Conservation (phyloP, 192 early-diverging fungal genomes). For the Entomortierella beljakovae region DNA sequence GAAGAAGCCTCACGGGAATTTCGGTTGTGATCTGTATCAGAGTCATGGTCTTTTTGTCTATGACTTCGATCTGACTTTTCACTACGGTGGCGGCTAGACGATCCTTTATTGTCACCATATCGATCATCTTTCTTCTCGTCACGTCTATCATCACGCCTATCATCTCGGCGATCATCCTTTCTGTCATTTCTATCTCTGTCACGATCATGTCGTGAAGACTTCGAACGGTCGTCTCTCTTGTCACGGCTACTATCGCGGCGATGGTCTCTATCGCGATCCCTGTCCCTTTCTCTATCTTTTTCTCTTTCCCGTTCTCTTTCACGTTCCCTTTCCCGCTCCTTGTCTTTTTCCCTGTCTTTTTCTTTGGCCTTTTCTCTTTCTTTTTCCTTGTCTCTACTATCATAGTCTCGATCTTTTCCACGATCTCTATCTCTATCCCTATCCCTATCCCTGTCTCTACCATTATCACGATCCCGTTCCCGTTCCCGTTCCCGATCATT, state of each 20-base stretch:
- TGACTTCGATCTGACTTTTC: slow-evolving; percentile 9
- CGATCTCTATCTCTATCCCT: slow-evolving; percentile 5
- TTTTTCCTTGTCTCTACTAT: slow-evolving; percentile 1
- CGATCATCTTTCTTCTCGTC: slow-evolving; percentile 14
- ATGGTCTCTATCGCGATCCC: slow-evolving; percentile 8
- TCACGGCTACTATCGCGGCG: slow-evolving; percentile 24
- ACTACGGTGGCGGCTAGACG: slow-evolving; percentile 12
- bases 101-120: background rate
- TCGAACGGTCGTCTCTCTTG: background rate
- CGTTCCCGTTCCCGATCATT: background rate
- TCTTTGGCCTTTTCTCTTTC: slow-evolving; percentile 5
- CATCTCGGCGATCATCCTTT: slow-evolving; percentile 10
- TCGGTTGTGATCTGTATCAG: background rate
- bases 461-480: slow-evolving; percentile 8
- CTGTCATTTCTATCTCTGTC: slow-evolving; percentile 16
- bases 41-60: background rate
- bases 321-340: slow-evolving; percentile 12
- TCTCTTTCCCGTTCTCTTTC: slow-evolving; percentile 6
- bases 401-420: slow-evolving; percentile 8
- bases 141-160: slow-evolving; percentile 10
- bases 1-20: slow-evolving; percentile 11
- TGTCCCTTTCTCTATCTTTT: slow-evolving; percentile 6
- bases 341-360: slow-evolving; percentile 14
- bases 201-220: slow-evolving; percentile 6
- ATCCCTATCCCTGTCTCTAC: slow-evolving; percentile 7